Conservation (phyloP, 768 basidiomycete species). For the Agaricus blazei region DNA sequence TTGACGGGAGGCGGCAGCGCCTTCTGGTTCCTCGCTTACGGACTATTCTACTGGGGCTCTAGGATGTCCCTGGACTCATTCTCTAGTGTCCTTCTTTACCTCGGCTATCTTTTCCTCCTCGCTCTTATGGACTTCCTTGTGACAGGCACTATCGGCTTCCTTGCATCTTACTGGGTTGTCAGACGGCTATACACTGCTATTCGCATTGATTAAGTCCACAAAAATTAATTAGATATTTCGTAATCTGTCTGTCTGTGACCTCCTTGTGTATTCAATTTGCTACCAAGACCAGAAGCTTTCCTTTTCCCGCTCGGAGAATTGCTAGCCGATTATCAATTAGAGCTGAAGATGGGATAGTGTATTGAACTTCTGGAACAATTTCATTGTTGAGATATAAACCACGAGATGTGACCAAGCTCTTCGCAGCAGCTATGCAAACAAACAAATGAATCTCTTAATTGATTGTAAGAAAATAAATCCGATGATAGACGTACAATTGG, state of each 20-base stretch:
- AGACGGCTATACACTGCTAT: slow-evolving; percentile 78
- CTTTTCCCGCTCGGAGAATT: slow-evolving; percentile 72
- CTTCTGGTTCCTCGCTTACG: slow-evolving; percentile 88
- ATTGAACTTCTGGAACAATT: slow-evolving; percentile 45
- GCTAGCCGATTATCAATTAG: slow-evolving; percentile 60
- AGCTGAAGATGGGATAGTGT: slow-evolving; percentile 34
- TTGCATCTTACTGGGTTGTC: slow-evolving; percentile 90
- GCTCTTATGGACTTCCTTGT: slow-evolving; percentile 83
- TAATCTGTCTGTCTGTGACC: not conserved
- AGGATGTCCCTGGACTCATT: slow-evolving; percentile 82
- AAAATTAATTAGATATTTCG: not conserved
- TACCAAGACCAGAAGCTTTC: slow-evolving; percentile 57
- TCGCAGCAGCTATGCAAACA: slow-evolving; percentile 52
- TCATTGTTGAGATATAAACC: slow-evolving; percentile 72
- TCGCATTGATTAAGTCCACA: slow-evolving; percentile 54
- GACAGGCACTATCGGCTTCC: slow-evolving; percentile 88
- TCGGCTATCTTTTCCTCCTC: slow-evolving; percentile 86
- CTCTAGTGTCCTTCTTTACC: slow-evolving; percentile 76
- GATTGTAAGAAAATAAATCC: not conserved
- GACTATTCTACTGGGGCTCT: slow-evolving; percentile 83
- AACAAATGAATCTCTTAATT: not conserved
- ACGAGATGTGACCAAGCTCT: slow-evolving; percentile 52
- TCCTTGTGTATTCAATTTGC: slow-evolving; percentile 7
- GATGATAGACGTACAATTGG: slow-evolving; percentile 49
- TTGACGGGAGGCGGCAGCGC: slow-evolving; percentile 88